Conservation (phyloP, 2,329 filamentous ascomycete species). For the Penicillium sp. region DNA sequence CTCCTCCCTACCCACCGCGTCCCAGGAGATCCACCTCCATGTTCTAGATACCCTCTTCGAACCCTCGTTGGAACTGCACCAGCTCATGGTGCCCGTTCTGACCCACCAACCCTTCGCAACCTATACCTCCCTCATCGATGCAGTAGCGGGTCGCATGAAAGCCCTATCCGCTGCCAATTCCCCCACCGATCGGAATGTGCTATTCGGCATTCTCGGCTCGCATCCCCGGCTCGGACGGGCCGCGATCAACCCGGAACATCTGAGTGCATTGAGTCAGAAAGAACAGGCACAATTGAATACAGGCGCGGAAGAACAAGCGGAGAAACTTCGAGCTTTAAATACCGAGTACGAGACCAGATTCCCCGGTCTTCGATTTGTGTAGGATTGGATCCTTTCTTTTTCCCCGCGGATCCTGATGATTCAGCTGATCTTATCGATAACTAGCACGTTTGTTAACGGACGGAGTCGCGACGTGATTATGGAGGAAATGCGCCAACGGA, state of each 20-base stretch:
- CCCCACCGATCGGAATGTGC: constrained; percentile 48
- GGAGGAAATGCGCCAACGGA: constrained; percentile 71
- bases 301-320: constrained; percentile 42
- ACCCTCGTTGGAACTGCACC: constrained; percentile 67
- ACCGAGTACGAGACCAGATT: constrained; percentile 72
- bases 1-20: constrained; percentile 50
- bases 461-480: constrained; percentile 67
- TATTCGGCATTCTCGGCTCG: constrained; percentile 69
- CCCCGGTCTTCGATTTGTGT: constrained; percentile 75
- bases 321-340: constrained; percentile 61
- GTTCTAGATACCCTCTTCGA: constrained; percentile 79
- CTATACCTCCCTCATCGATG: constrained; percentile 64
- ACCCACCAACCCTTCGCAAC: constrained; percentile 54
- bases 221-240: constrained; percentile 74
- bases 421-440: constrained; percentile 5
- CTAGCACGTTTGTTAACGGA: constrained; percentile 78
- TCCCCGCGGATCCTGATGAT: constrained; percentile 1
- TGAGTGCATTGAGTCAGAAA: constrained; percentile 66
- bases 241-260: constrained; percentile 49
- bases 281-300: constrained; percentile 73
- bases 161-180: constrained; percentile 51
- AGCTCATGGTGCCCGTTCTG: constrained; percentile 64
- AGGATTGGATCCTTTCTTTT: constrained; percentile 1
- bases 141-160: constrained; percentile 58
- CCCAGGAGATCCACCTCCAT: constrained; percentile 48